phyloP scores from a whole-genome alignment of 192 early-diverging fungal genomes.

The Podila epigama region DNA sequence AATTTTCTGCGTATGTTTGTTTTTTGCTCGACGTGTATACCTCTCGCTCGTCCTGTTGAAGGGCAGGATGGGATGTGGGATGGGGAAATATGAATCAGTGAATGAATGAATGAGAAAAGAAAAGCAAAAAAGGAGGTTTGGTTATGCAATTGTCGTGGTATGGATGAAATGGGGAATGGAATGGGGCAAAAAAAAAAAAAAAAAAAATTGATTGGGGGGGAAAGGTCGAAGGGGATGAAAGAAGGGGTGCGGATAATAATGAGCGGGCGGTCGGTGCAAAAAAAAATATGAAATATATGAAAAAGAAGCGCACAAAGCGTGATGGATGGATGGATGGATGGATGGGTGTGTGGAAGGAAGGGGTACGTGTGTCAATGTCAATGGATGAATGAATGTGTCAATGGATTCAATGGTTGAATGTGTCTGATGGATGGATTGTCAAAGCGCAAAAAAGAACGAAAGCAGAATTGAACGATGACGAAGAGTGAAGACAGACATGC shows the following conservation, averaged over 20 bases:
- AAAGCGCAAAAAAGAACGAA: not conserved
- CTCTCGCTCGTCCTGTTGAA: no score
- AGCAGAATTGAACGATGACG: no score
- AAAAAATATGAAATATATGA: not conserved
- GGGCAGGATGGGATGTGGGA: no score
- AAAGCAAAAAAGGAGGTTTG: not conserved
- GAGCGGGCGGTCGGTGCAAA: no score
- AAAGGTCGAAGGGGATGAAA: not conserved
- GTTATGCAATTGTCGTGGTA: not conserved
- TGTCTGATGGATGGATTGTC: not conserved
- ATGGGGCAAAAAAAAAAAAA: not conserved
- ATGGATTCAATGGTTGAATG: not conserved
- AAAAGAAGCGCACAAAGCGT: not conserved
- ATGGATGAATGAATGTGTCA: constrained; percentile 20
- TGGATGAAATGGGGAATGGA: not conserved
- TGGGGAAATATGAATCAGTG: no score
- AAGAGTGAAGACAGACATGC: no score
- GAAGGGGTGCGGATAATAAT: no score
- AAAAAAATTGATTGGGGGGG: not conserved
- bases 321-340: not conserved
- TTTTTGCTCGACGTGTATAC: no score
- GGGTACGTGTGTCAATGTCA: no score
- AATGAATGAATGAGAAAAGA: no score
- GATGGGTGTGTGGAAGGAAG: constrained; percentile 15
- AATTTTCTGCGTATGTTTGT: no score